Percentiles rank a stretch among this genome's conserved stretches.
Conservation (phyloP, 2,329 filamentous ascomycete genomes). For the Talaromyces marneffei region DNA sequence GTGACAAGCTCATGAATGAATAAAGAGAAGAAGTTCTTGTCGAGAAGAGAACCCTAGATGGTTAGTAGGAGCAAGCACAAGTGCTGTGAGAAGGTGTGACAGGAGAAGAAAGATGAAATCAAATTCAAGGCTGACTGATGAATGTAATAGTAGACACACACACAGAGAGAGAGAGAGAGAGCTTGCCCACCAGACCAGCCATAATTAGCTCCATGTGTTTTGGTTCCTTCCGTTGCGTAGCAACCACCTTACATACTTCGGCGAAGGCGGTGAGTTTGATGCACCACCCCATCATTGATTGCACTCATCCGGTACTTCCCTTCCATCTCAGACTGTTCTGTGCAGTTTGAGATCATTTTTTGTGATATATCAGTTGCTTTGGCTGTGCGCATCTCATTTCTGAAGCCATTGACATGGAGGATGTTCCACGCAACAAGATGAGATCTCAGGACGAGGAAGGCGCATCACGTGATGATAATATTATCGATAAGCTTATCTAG, state of each 20-base stretch:
- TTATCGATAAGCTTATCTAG: neutral
- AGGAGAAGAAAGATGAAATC: slow-evolving; percentile 11
- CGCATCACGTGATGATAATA: neutral
- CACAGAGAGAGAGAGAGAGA: slow-evolving; percentile 14
- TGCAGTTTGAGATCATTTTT: too few species aligned
- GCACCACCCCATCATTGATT: neutral
- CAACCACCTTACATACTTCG: slow-evolving; percentile 29
- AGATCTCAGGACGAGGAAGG: neutral
- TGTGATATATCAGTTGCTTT: neutral
- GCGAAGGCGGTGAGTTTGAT: slow-evolving; percentile 29
- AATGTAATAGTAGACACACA: slow-evolving; percentile 8
- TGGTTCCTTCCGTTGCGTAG: slow-evolving; percentile 34
- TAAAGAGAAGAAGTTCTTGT: neutral
- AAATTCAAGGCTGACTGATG: slow-evolving; percentile 12
- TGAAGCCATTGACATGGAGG: neutral
- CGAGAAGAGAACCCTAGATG: neutral
- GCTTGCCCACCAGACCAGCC: slow-evolving; percentile 5
- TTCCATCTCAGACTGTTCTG: neutral
- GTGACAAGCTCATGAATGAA: slow-evolving; percentile 12
- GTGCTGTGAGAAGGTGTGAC: neutral
- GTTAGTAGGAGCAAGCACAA: slow-evolving; percentile 11
- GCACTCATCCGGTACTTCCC: neutral
- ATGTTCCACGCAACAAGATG: neutral
- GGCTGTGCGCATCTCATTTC: neutral
- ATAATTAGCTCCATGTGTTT: slow-evolving; percentile 31